Evolutionary conservation across 2,329 filamentous ascomycete species (phyloP), one percentile per base, ranked within the genome.

Genomic region (Colletotrichum musicola): DNA sequence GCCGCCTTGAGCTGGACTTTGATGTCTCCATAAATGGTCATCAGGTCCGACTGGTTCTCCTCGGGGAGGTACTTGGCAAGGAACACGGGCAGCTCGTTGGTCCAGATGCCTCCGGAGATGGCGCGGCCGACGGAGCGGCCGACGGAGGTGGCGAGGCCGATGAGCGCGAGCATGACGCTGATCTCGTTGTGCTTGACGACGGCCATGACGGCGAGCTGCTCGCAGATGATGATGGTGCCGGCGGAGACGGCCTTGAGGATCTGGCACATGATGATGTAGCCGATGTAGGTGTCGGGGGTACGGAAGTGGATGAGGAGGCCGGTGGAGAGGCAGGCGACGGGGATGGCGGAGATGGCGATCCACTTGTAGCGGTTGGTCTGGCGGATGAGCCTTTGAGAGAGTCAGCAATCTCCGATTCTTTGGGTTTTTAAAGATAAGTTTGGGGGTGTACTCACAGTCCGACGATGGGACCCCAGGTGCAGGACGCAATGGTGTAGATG

Each of bases 371-470:
- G 74, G 22, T 74, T 71, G 6, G 77, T 77, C 42, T 72, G 68
- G 4, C 73, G 73, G 51, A 81, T 77, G 4, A 75, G 30, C 50
- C 82, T 80, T 22, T 83, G 83, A 7, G 3, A 84, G 78, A 6
- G 84, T 78, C 12, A 88, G 77, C 9, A 83, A 4, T 25, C 75
- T 60, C 82, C 82, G 47, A 88, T 81, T 1, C 5, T 22, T 14
- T 3, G 7, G 27, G n/a, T 22, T 10, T 6, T 30, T 2, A 7
- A 30, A 4, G 6, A 20, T 0, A 4, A 10, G 35, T 6, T 13
- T 6, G 1, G 18, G n/a, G 16, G 35, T 10, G 6, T 1, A 30
- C 62, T 27, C 27, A 65, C 79, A 81, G 59, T n/a, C 82, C 83
- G 1, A 83, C 77, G 16, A 82, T 64, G 2, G 82, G 73, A 6